Conservation (phyloP, 1,139 yeast species). For the Komagataea norvegica region DNA sequence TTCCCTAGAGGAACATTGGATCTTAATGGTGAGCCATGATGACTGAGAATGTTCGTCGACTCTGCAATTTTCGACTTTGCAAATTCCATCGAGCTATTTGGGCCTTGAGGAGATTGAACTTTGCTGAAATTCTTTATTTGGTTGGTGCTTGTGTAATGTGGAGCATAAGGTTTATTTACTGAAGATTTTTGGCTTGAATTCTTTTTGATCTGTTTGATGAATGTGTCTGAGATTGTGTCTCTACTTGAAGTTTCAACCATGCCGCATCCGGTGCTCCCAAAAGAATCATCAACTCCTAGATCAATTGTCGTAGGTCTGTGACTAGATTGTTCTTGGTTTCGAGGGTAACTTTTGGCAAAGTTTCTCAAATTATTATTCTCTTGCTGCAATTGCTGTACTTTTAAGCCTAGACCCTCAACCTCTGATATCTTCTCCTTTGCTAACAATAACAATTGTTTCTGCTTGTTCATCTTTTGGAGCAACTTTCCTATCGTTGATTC, state of each 20-base stretch:
- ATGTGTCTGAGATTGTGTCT: conserved; percentile 13
- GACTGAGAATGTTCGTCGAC: conserved; percentile 19
- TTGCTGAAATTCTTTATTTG: neutral
- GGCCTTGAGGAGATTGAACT: neutral
- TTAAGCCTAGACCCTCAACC: conserved; percentile 14
- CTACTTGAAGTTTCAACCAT: conserved; percentile 7
- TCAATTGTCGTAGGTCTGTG: conserved; percentile 20
- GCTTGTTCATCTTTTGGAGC: conserved; percentile 18
- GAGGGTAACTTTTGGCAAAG: neutral
- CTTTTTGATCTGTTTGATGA: conserved; percentile 19
- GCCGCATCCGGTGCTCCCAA: conserved; percentile 6
- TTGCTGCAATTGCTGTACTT: conserved; percentile 12
- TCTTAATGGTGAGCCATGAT: conserved; percentile 11
- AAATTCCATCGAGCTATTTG: conserved; percentile 10
- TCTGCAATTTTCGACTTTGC: conserved; percentile 20
- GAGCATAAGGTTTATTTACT: conserved; percentile 4
- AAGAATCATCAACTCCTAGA: conserved; percentile 17
- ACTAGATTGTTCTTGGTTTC: neutral
- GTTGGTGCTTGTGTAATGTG: conserved; percentile 2
- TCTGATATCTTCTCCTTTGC: conserved; percentile 23
- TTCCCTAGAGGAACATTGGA: conserved; percentile 6
- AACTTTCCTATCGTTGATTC: conserved; percentile 12
- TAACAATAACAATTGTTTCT: conserved; percentile 18
- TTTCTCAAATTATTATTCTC: conserved; percentile 13
- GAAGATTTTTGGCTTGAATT: conserved; percentile 16